A percentile compares a stretch with the other conserved stretches of the same genome.
These are phyloP conservation scores for Millerozyma miso DNA, from an alignment of 805 yeast genomes.

Conservation along the genomic window DNA sequence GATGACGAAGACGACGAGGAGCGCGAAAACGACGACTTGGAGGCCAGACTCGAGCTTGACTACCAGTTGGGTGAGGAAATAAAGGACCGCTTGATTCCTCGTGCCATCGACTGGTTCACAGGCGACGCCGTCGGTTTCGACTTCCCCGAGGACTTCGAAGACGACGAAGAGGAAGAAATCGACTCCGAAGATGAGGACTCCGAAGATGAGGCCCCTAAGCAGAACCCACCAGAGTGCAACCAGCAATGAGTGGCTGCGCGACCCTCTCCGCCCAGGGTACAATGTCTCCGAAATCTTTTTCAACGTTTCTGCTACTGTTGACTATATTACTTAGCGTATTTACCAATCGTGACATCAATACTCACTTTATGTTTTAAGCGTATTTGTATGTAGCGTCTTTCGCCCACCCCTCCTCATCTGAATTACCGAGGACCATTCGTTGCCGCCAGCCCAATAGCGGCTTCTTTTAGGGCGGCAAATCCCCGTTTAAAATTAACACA, in stretches of 20 bases:
- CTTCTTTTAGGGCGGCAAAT: no score
- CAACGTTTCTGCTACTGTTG: no score
- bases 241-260: constrained; percentile 43
- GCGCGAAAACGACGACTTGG: constrained; percentile 63
- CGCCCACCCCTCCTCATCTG: no score
- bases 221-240: constrained; percentile 74
- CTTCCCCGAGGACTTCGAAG: constrained; percentile 54
- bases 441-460: no score
- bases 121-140: constrained; percentile 87
- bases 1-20: constrained; percentile 41
- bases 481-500: no score
- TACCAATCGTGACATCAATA: no score
- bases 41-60: constrained; percentile 82
- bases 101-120: constrained; percentile 98
- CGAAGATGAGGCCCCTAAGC: constrained; percentile 51
- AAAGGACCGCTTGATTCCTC: constrained; percentile 91
- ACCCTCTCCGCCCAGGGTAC: no score
- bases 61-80: constrained; percentile 95
- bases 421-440: no score
- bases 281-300: no score
- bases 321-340: no score
- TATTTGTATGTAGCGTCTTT: no score
- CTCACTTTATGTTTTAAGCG: no score
- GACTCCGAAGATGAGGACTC: constrained; percentile 54
- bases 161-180: constrained; percentile 59